A percentile compares a stretch with the other conserved stretches of the same genome.
These are phyloP conservation scores for Boletus reticulatus DNA, from an alignment of 768 basidiomycete species.

Conservation along the genomic window DNA sequence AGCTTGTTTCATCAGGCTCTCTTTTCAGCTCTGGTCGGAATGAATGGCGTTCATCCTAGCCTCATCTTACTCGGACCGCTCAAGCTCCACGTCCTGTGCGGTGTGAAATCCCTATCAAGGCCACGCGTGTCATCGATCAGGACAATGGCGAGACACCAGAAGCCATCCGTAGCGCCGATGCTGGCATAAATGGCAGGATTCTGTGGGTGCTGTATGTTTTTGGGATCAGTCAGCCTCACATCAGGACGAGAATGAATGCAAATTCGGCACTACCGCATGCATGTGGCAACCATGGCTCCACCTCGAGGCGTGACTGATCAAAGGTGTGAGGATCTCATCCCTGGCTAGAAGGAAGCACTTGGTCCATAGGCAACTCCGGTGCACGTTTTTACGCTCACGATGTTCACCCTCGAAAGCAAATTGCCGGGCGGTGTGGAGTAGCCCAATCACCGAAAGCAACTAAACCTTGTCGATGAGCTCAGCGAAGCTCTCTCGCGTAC, in stretches of 20 bases:
- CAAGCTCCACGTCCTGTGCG: constrained; percentile 32
- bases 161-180: constrained; percentile 21
- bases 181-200: constrained; percentile 21
- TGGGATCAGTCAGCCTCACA: constrained; percentile 17
- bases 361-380: constrained; percentile 19
- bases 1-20: constrained; percentile 11
- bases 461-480: constrained; percentile 30
- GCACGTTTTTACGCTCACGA: constrained; percentile 15
- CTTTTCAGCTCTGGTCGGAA: constrained; percentile 8
- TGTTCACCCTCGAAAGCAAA: constrained; percentile 16
- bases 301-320: constrained; percentile 37
- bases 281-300: constrained; percentile 33
- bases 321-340: constrained; percentile 30
- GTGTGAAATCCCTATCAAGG: constrained; percentile 19
- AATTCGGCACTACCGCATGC: constrained; percentile 28
- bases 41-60: constrained; percentile 20
- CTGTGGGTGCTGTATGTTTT: constrained; percentile 22
- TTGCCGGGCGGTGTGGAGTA: constrained; percentile 27
- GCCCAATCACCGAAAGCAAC: constrained; percentile 22
- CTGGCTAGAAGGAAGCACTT: constrained; percentile 12
- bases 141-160: constrained; percentile 13
- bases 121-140: constrained; percentile 13
- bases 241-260: constrained; percentile 29
- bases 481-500: constrained; percentile 25
- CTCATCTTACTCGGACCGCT: constrained; percentile 17